A percentile compares a stretch with the other conserved stretches of the same genome.
Conservation (phyloP, 805 yeast genomes). For the Zygotorulaspora danielsina region DNA sequence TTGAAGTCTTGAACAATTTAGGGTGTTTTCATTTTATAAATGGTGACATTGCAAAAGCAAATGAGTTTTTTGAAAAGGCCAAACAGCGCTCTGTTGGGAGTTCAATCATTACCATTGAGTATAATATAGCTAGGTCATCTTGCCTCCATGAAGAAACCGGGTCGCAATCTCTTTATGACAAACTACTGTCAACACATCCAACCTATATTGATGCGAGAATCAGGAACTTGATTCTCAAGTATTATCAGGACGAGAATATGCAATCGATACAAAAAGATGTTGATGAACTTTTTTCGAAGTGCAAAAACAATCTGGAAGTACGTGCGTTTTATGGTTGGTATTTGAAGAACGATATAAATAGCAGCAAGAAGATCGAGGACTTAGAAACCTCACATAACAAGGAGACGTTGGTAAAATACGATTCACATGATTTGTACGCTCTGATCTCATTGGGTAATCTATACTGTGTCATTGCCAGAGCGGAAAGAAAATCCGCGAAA, state of each 20-base stretch:
- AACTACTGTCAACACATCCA: slow-evolving; percentile 58
- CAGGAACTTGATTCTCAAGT: slow-evolving; percentile 60
- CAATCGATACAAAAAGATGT: slow-evolving; percentile 48
- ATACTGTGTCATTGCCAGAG: slow-evolving; percentile 78
- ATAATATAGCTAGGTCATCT: slow-evolving; percentile 71
- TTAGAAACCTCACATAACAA: slow-evolving; percentile 77
- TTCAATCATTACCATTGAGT: slow-evolving; percentile 47
- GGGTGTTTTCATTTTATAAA: slow-evolving; percentile 77
- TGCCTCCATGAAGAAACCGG: slow-evolving; percentile 42
- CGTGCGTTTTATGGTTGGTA: slow-evolving; percentile 94
- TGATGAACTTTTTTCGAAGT: slow-evolving; percentile 47
- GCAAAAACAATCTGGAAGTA: slow-evolving; percentile 67
- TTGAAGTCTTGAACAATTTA: slow-evolving; percentile 70
- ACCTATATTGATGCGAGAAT: slow-evolving; percentile 70
- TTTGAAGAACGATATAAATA: slow-evolving; percentile 48
- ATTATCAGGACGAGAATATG: slow-evolving; percentile 42
- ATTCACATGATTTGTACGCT: slow-evolving; percentile 87
- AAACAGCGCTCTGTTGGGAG: slow-evolving; percentile 23
- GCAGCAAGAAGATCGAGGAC: slow-evolving; percentile 43
- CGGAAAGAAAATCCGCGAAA: slow-evolving; percentile 43
- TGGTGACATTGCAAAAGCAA: slow-evolving; percentile 56
- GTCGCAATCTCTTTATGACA: slow-evolving; percentile 43
- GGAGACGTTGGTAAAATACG: slow-evolving; percentile 73
- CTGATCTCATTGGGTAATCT: slow-evolving; percentile 85
- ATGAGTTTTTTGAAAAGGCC: slow-evolving; percentile 51